phyloP scores from a whole-genome alignment of 768 basidiomycete genomes.

The Tulasnella sp. region DNA sequence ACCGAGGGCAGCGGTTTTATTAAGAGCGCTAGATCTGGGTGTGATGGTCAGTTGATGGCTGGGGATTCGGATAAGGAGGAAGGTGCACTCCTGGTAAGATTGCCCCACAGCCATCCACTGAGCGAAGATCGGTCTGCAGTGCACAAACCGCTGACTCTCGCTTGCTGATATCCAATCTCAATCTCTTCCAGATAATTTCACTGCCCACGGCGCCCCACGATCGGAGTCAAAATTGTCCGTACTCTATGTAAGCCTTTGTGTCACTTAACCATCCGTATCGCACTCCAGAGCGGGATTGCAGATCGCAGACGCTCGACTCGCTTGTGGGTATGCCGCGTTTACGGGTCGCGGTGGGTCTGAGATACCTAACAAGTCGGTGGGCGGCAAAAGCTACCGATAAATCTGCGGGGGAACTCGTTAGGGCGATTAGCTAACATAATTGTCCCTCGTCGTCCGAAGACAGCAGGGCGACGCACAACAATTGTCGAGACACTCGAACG shows the following conservation, averaged over 20 bases:
- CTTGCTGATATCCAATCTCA: background rate
- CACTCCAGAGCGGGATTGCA: background rate
- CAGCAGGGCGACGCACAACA: background rate
- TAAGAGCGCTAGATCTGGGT: background rate
- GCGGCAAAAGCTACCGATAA: background rate
- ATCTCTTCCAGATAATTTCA: background rate
- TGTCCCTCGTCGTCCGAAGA: background rate
- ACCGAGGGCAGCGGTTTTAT: background rate
- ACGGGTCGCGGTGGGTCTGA: background rate
- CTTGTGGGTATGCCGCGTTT: background rate
- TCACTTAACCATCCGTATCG: background rate
- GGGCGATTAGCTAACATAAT: background rate
- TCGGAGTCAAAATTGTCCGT: background rate
- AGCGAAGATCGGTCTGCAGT: background rate
- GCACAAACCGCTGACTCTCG: background rate
- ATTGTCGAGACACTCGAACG: background rate
- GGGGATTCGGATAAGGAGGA: background rate
- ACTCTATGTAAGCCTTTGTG: background rate
- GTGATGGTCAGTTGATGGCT: background rate
- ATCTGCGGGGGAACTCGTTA: background rate
- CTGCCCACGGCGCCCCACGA: background rate
- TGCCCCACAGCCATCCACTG: background rate
- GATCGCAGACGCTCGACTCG: background rate
- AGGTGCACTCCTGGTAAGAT: background rate
- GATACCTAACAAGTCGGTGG: background rate